Evolutionary conservation across 257 asterid genomes (phyloP).

Genomic region (Nicotiana benthamiana): DNA sequence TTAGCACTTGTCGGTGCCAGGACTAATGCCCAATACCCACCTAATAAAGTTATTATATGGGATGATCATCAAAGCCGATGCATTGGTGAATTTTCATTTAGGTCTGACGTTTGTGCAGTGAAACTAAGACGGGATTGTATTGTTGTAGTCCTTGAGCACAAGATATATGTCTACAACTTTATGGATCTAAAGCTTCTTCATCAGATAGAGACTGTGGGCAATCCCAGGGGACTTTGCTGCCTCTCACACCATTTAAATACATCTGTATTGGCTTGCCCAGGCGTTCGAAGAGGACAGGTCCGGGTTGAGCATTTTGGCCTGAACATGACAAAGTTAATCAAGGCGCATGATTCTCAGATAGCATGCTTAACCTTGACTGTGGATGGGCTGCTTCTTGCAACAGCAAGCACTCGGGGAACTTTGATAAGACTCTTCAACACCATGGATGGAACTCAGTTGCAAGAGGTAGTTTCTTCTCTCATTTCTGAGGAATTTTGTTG

Average conservation of each 20-base stretch:
- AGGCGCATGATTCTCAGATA: slow-evolving; percentile 81
- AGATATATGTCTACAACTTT: slow-evolving; percentile 79
- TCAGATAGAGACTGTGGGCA: slow-evolving; percentile 76
- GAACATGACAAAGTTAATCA: slow-evolving; percentile 62
- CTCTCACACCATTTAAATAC: slow-evolving; percentile 72
- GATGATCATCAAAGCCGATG: slow-evolving; percentile 94
- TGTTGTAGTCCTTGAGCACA: slow-evolving; percentile 84
- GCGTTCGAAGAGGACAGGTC: slow-evolving; percentile 74
- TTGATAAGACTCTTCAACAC: slow-evolving; percentile 90
- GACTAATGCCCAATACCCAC: slow-evolving; percentile 68
- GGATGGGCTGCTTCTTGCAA: slow-evolving; percentile 94
- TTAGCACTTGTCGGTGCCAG: slow-evolving; percentile 86
- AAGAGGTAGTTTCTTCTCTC: slow-evolving; percentile 55
- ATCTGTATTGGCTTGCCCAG: slow-evolving; percentile 82
- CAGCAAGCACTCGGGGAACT: slow-evolving; percentile 87
- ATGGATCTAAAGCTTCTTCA: slow-evolving; percentile 87
- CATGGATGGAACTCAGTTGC: slow-evolving; percentile 88
- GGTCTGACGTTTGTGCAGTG: slow-evolving; percentile 84
- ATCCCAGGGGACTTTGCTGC: slow-evolving; percentile 89
- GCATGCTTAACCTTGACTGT: slow-evolving; percentile 74
- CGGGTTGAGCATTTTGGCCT: slow-evolving; percentile 93
- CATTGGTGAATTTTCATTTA: slow-evolving; percentile 86
- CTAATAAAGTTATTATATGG: slow-evolving; percentile 86
- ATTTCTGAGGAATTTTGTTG: neutral
- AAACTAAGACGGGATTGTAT: slow-evolving; percentile 79